Evolutionary conservation across 805 yeast genomes (phyloP).

Genomic region (Sugiyamaella boreocaroliniensis): DNA sequence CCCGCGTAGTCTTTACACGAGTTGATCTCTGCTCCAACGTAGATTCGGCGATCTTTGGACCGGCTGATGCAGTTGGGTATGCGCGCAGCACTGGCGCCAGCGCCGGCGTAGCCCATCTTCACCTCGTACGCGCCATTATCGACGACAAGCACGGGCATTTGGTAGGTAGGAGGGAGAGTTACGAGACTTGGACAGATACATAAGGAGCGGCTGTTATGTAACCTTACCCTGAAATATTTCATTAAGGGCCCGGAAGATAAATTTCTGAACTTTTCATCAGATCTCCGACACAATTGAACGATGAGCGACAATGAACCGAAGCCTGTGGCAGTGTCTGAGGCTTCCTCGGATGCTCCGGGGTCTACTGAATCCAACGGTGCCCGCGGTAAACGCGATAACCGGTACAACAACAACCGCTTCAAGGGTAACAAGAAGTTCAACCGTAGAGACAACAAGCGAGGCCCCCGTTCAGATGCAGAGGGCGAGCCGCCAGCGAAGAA

Average conservation of each 20-base stretch:
- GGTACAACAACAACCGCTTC: neutral
- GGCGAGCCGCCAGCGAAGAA: neutral
- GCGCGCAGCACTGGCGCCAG: conserved; percentile 37
- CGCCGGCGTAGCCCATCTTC: conserved; percentile 51
- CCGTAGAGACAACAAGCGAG: neutral
- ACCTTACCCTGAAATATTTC: neutral
- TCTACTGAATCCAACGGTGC: neutral
- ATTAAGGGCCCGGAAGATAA: no score
- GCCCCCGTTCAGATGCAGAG: neutral
- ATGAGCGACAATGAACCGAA: neutral
- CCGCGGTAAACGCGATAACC: neutral
- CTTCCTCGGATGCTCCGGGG: neutral
- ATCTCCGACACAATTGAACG: neutral
- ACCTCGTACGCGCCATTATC: conserved; percentile 89
- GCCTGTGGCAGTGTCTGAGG: neutral
- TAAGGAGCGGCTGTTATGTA: no score
- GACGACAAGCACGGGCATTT: conserved; percentile 42
- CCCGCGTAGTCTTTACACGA: conserved; percentile 69
- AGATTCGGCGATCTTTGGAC: conserved; percentile 66
- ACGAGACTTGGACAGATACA: neutral
- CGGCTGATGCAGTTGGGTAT: conserved; percentile 67
- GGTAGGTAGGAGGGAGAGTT: neutral
- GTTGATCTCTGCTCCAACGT: conserved; percentile 64
- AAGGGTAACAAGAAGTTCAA: neutral
- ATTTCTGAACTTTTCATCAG: no score